Evolutionary conservation across 2,329 filamentous ascomycete genomes (phyloP).

Genomic region (Talaromyces sp.): DNA sequence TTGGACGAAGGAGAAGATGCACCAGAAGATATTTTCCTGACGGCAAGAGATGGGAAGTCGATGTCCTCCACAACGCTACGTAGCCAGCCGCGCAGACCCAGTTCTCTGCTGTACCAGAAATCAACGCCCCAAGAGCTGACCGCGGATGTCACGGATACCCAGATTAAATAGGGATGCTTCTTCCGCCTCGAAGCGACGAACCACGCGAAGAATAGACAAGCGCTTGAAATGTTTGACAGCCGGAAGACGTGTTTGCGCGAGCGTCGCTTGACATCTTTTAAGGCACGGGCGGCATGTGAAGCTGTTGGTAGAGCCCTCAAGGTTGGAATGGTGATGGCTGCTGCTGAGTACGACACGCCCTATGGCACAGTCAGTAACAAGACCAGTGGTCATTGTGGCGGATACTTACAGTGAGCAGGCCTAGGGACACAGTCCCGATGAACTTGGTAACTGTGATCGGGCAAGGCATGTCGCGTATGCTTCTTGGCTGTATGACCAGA

Average conservation of each 20-base stretch:
- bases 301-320: slow-evolving; percentile 78
- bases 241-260: slow-evolving; percentile 63
- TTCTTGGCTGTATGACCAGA: not conserved
- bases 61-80: slow-evolving; percentile 43
- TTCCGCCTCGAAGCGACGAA: slow-evolving; percentile 67
- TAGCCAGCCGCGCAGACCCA: slow-evolving; percentile 43
- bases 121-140: slow-evolving; percentile 55
- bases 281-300: slow-evolving; percentile 64
- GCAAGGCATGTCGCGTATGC: slow-evolving; percentile 53
- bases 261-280: slow-evolving; percentile 62
- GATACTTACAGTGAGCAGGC: slow-evolving; percentile 73
- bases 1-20: slow-evolving; percentile 27
- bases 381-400: not conserved
- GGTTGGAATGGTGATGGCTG: slow-evolving; percentile 71
- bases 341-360: slow-evolving; percentile 86
- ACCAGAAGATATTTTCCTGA: slow-evolving; percentile 20
- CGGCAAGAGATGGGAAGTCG: slow-evolving; percentile 22
- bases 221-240: slow-evolving; percentile 65
- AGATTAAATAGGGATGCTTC: slow-evolving; percentile 86
- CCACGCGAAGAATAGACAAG: slow-evolving; percentile 74
- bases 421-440: slow-evolving; percentile 83
- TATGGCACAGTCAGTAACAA: slow-evolving; percentile 37
- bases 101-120: slow-evolving; percentile 67
- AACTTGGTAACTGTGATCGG: slow-evolving; percentile 82
- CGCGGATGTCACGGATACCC: slow-evolving; percentile 65